Evolutionary conservation across 2,329 filamentous ascomycete species (phyloP), one percentile per base, ranked within the genome.

Genomic region (Aspergillus aculeatinus): DNA sequence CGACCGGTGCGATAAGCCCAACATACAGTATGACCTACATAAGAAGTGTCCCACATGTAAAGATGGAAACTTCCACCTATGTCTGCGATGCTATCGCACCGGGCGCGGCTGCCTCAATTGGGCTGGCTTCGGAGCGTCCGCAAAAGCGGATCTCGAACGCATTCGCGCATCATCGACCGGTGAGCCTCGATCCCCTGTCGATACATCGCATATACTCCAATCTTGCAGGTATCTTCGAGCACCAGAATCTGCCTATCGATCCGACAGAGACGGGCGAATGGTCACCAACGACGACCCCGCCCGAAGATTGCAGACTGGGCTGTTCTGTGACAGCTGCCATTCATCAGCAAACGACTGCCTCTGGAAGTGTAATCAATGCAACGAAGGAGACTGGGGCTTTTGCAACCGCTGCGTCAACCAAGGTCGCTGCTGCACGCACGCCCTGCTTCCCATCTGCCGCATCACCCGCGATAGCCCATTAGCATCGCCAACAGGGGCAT

Each of bases 321-420:
- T 91, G 5, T 97, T 97, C 74, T 98, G 94, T 72, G 86, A 89
- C 42, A 83, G 84, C 51, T 97, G 94, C 72, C 80, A 83, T 19
- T 80, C 84, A 0, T 90, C 87, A 80, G 84, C 91, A 0, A 93
- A 96, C 68, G 85, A 89, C 55, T 95, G 91, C 75, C 96, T 91
- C 76, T 98, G 93, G 94, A 88, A 90, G 63, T 98, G 94, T 74
- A 86, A 89, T 60, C 74, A 83, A 27, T 98, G 94, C 77, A 96
- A 96, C 68, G 87, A 95, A 63, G 94, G 92, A 5, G 93, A 96
- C 70, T 98, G 93, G 93, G 94, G 94, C 0, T 97, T 91, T 72
- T 98, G 94, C 77, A 92, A 93, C 68, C 79, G 83, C 61, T 98
- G 94, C 66, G 91, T 96, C 31, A 93, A 94, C 60, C 87, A 89